Evolutionary conservation across 306 rosid species (phyloP).

Genomic region (Corylus avellana): DNA sequence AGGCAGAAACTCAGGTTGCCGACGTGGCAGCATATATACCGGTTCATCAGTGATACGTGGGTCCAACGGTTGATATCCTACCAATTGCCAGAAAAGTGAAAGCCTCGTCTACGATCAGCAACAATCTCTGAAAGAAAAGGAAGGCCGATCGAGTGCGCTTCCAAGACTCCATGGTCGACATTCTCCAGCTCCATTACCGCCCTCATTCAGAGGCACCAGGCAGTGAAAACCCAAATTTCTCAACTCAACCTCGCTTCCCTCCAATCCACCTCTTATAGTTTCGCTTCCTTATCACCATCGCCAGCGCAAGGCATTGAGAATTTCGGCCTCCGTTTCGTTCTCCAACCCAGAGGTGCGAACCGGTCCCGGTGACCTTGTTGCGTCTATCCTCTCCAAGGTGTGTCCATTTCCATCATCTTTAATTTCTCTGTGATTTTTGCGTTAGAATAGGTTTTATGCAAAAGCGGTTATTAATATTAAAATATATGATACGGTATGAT

Average conservation of each 20-base stretch:
- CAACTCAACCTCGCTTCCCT: constrained; percentile 23
- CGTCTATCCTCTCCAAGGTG: constrained; percentile 80
- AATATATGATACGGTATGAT: no score
- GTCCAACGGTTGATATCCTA: not conserved
- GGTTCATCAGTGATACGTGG: not conserved
- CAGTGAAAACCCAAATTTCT: constrained; percentile 25
- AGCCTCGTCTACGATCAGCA: no score
- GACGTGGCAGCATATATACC: not conserved
- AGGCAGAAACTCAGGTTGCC: not conserved
- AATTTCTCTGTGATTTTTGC: no score
- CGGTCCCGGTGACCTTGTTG: constrained; percentile 64
- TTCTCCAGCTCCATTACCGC: constrained; percentile 43
- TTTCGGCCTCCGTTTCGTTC: constrained; percentile 62
- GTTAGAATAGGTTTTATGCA: no score
- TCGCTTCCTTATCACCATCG: constrained; percentile 27
- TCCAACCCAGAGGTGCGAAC: constrained; percentile 53
- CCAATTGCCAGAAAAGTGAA: no score
- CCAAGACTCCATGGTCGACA: constrained; percentile 58
- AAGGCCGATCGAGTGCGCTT: no score
- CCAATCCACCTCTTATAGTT: not conserved
- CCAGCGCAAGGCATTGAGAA: constrained; percentile 26
- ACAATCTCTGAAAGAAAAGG: not conserved
- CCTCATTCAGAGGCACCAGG: constrained; percentile 25
- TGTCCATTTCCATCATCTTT: not conserved
- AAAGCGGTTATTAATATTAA: no score